These are phyloP conservation scores for Leccinum variicolor DNA, from an alignment of 768 basidiomycete genomes.

Conservation along the genomic window DNA sequence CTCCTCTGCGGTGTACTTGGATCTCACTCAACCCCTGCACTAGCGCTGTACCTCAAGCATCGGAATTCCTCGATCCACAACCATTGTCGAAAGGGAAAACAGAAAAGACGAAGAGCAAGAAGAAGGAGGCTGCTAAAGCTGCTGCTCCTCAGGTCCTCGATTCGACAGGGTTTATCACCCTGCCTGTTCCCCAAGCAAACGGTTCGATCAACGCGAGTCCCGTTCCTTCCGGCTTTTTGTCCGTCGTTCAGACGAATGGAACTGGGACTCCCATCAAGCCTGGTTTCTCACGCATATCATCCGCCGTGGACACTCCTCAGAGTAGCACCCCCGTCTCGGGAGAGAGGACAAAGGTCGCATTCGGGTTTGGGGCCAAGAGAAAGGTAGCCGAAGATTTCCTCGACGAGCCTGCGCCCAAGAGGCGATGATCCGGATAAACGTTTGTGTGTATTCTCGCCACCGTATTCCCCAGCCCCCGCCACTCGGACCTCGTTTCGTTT, in stretches of 20 bases:
- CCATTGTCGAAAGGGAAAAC: slow-evolving; percentile 82
- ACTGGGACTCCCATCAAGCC: slow-evolving; percentile 60
- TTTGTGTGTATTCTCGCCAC: not conserved
- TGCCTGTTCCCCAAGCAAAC: slow-evolving; percentile 56
- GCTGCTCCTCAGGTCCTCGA: slow-evolving; percentile 44
- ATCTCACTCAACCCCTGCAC: slow-evolving; percentile 10
- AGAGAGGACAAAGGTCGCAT: slow-evolving; percentile 72
- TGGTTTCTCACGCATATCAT: slow-evolving; percentile 75
- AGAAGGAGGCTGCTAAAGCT: slow-evolving; percentile 58
- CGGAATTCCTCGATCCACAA: slow-evolving; percentile 77
- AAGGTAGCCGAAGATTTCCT: slow-evolving; percentile 72
- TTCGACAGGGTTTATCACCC: slow-evolving; percentile 64
- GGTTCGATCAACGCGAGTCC: slow-evolving; percentile 42
- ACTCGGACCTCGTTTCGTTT: not conserved
- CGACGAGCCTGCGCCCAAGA: slow-evolving; percentile 66
- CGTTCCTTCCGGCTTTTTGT: slow-evolving; percentile 38
- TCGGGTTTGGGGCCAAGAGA: slow-evolving; percentile 77
- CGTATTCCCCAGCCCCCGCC: not conserved
- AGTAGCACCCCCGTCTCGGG: slow-evolving; percentile 53
- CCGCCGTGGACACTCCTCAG: slow-evolving; percentile 39
- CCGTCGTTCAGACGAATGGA: slow-evolving; percentile 25
- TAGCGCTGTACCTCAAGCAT: slow-evolving; percentile 84
- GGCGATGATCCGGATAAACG: slow-evolving; percentile 25
- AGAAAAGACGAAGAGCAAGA: slow-evolving; percentile 78
- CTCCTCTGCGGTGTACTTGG: not conserved